Conservation (phyloP, 2,329 filamentous ascomycete genomes). For the Elsinoe fawcettii region DNA sequence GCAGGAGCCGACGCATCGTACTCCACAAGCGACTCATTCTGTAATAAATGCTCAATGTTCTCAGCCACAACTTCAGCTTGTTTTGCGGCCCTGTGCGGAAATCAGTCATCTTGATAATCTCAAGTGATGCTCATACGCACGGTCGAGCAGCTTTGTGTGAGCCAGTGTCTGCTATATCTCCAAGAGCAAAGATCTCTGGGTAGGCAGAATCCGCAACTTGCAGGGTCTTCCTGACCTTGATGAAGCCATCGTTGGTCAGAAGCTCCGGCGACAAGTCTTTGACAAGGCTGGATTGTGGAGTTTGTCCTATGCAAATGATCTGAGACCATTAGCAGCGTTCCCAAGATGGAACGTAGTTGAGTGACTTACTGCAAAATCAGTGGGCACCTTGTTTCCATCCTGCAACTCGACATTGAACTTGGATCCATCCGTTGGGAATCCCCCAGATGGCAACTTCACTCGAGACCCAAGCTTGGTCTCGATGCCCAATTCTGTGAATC, state of each 20-base stretch:
- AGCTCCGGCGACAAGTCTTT: slow-evolving; percentile 34
- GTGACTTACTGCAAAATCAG: slow-evolving; percentile 42
- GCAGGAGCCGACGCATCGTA: slow-evolving; percentile 12
- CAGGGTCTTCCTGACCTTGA: slow-evolving; percentile 47
- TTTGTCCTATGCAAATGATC: slow-evolving; percentile 55
- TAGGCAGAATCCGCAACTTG: slow-evolving; percentile 46
- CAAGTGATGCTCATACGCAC: not conserved
- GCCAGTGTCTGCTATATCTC: slow-evolving; percentile 52
- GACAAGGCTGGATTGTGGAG: slow-evolving; percentile 47
- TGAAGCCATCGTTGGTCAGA: slow-evolving; percentile 20
- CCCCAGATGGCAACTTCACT: slow-evolving; percentile 22
- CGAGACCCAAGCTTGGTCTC: slow-evolving; percentile 41
- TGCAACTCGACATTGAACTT: slow-evolving; percentile 34
- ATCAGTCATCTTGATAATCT: not conserved
- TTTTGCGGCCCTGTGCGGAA: slow-evolving; percentile 32
- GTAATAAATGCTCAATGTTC: slow-evolving; percentile 46
- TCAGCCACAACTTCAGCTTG: slow-evolving; percentile 48
- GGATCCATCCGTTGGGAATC: slow-evolving; percentile 22
- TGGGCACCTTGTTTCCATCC: slow-evolving; percentile 40
- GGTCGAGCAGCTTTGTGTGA: slow-evolving; percentile 49
- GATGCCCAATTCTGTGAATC: slow-evolving; percentile 41
- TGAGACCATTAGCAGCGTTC: slow-evolving; percentile 23
- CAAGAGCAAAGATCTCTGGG: slow-evolving; percentile 53
- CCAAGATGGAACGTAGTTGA: not conserved
- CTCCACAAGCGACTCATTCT: slow-evolving; percentile 18